Percentiles rank a stretch among this genome's conserved stretches.
These are phyloP conservation scores for Strigomonas culicis DNA, from an alignment of 208 protist genomes.

Conservation along the genomic window DNA sequence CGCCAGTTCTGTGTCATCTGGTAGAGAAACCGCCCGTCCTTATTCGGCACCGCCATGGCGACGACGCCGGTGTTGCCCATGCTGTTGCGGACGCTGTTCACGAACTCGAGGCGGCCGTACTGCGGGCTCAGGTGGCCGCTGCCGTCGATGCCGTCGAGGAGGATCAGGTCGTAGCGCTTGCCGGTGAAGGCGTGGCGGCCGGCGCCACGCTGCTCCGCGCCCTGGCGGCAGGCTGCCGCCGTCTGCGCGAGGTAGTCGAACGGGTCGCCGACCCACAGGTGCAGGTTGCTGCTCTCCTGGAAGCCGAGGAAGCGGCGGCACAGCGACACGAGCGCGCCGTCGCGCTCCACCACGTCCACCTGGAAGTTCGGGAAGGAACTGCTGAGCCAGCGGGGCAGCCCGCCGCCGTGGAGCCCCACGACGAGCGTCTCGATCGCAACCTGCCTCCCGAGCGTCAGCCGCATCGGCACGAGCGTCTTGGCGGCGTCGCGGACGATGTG, in stretches of 20 bases:
- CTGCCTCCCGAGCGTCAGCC: slow-evolving; percentile 78
- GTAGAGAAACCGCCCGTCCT: slow-evolving; percentile 63
- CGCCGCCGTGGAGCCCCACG: slow-evolving; percentile 78
- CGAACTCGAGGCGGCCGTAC: slow-evolving; percentile 78
- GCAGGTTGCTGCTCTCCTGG: slow-evolving; percentile 70
- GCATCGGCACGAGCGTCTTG: slow-evolving; percentile 48
- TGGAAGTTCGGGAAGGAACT: slow-evolving; percentile 79
- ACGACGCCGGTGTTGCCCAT: slow-evolving; percentile 66
- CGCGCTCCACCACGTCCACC: slow-evolving; percentile 82
- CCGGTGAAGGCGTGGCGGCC: not conserved
- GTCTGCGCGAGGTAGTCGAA: slow-evolving; percentile 54
- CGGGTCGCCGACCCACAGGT: slow-evolving; percentile 56
- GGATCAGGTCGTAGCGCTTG: slow-evolving; percentile 65
- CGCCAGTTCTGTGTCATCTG: slow-evolving; percentile 88
- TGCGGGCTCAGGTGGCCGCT: slow-evolving; percentile 56
- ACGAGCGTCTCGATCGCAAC: slow-evolving; percentile 62
- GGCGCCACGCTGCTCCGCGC: slow-evolving; percentile 9
- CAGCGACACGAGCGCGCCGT: slow-evolving; percentile 72
- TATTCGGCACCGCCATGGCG: slow-evolving; percentile 69
- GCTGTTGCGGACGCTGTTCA: slow-evolving; percentile 60
- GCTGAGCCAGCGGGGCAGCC: slow-evolving; percentile 80
- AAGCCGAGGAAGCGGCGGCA: slow-evolving; percentile 77
- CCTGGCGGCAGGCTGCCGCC: slow-evolving; percentile 13
- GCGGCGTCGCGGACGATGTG: slow-evolving; percentile 71
- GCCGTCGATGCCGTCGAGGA: slow-evolving; percentile 75